A percentile compares a stretch with the other conserved stretches of the same genome.
These are phyloP conservation scores for Lantana camara DNA, from an alignment of 257 asterid species.

Conservation along the genomic window DNA sequence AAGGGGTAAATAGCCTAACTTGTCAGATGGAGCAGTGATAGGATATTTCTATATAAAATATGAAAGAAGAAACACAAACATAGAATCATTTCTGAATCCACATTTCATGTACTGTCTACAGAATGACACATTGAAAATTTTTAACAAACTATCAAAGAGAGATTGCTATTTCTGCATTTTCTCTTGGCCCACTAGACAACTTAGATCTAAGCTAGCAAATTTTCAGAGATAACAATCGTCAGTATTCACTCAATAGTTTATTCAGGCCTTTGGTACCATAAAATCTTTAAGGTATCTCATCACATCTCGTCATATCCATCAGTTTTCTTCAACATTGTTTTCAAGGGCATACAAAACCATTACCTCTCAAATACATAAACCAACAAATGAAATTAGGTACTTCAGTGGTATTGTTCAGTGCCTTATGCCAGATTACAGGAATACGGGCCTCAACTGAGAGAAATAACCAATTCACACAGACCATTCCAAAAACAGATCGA, in stretches of 20 bases:
- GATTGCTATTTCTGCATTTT: conserved; percentile 11
- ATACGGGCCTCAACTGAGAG: too few relatives aligned
- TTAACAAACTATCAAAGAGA: not conserved
- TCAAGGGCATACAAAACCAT: not conserved
- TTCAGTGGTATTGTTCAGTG: too few relatives aligned
- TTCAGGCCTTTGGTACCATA: not conserved
- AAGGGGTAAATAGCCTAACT: too few relatives aligned
- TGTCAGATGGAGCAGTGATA: too few relatives aligned
- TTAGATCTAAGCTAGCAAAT: not conserved
- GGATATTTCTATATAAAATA: conserved; percentile 9
- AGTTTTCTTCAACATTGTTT: not conserved
- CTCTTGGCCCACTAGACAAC: not conserved
- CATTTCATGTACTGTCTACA: not conserved
- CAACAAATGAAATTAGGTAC: too few relatives aligned
- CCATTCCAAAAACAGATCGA: too few relatives aligned
- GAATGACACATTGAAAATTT: too few relatives aligned
- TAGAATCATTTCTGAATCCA: not conserved
- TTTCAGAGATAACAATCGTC: not conserved
- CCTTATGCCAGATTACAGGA: not conserved
- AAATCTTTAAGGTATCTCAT: not conserved
- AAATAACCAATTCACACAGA: too few relatives aligned
- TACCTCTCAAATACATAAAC: too few relatives aligned
- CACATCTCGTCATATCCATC: conserved; percentile 2
- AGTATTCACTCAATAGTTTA: conserved; percentile 8
- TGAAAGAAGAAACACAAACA: not conserved